Percentiles rank a stretch among this genome's conserved stretches.
Evolutionary conservation across 345 rosid species (phyloP).

Genomic region (Boechera divaricarpa): DNA sequence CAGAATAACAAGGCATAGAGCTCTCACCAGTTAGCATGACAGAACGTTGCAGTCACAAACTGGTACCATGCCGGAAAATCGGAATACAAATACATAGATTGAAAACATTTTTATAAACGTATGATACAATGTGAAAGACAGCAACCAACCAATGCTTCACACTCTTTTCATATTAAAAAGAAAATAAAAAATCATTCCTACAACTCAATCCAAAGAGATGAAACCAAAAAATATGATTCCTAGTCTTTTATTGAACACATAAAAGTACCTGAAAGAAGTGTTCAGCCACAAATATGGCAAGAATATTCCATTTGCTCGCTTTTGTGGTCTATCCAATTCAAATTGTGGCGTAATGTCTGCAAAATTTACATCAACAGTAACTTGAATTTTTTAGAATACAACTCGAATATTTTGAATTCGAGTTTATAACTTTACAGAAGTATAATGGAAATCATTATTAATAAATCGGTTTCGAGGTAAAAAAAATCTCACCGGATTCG

Average conservation of each 20-base stretch:
- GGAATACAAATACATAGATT: constrained; percentile 70
- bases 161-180: too few relatives aligned
- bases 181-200: too few relatives aligned
- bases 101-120: neutral
- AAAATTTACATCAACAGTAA: neutral
- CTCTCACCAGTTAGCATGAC: constrained; percentile 90
- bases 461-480: too few relatives aligned
- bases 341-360: constrained; percentile 64
- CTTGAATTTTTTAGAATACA: too few relatives aligned
- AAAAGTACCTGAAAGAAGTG: constrained; percentile 70
- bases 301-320: constrained; percentile 66
- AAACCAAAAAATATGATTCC: too few relatives aligned
- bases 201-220: too few relatives aligned
- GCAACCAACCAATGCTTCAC: too few relatives aligned
- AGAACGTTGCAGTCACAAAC: constrained; percentile 86
- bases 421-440: too few relatives aligned
- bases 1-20: neutral
- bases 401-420: too few relatives aligned
- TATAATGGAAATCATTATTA: too few relatives aligned
- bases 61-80: constrained; percentile 83
- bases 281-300: constrained; percentile 73
- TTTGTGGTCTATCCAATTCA: constrained; percentile 63
- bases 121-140: too few relatives aligned
- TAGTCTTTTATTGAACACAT: too few relatives aligned
- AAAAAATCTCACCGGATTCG: neutral